phyloP scores from a whole-genome alignment of 192 early-diverging fungal genomes.

The Podila epigama region DNA sequence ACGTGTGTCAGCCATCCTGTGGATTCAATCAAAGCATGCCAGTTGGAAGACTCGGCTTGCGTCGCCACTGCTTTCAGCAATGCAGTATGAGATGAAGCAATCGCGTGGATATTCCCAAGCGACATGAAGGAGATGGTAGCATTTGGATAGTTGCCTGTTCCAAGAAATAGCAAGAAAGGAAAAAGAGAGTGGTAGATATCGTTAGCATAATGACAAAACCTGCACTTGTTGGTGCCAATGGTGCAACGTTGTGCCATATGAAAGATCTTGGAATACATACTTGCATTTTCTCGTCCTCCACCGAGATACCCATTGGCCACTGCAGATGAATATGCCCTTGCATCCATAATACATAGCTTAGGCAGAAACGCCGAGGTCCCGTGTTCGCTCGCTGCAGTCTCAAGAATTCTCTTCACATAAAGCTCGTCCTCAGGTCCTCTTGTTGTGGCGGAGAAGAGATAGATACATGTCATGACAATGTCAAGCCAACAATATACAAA shows the following conservation, averaged over 20 bases:
- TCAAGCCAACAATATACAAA: no score
- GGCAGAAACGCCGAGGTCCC: neutral
- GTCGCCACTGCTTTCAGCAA: constrained; percentile 45
- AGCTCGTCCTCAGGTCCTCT: constrained; percentile 50
- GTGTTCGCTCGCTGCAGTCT: constrained; percentile 27
- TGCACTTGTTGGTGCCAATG: neutral
- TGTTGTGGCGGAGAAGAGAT: no score
- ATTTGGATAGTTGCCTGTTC: constrained; percentile 50
- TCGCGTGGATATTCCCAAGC: constrained; percentile 48
- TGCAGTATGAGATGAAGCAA: constrained; percentile 29
- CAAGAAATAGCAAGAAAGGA: no score
- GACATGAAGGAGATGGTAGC: constrained; percentile 41
- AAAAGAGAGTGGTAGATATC: no score
- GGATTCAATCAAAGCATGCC: constrained; percentile 46
- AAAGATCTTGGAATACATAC: constrained; percentile 7
- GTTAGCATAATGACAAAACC: neutral
- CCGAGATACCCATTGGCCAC: constrained; percentile 42
- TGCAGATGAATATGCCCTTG: constrained; percentile 41
- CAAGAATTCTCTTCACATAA: constrained; percentile 45
- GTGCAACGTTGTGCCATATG: no score
- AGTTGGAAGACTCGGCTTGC: constrained; percentile 39
- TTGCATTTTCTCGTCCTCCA: constrained; percentile 52
- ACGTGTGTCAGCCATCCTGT: constrained; percentile 52
- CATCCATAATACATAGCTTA: constrained; percentile 54
- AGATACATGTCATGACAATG: no score